A percentile compares a stretch with the other conserved stretches of the same genome.
Conservation (phyloP, 2,329 filamentous ascomycete genomes). For the Aspergillus fijiensis region DNA sequence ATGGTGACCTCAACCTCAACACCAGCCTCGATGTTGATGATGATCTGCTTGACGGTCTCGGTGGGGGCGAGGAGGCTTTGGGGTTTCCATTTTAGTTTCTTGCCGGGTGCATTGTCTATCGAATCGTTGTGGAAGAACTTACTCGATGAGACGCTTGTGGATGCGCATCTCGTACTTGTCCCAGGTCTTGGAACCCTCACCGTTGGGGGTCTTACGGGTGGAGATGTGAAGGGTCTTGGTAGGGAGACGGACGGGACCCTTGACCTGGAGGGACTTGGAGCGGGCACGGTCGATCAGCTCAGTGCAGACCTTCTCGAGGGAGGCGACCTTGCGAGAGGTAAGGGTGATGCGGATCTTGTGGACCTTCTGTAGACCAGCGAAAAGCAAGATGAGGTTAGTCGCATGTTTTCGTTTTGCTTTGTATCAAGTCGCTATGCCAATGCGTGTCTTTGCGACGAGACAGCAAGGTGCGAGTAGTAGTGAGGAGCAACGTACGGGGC, state of each 20-base stretch:
- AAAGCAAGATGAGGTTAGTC: constrained; percentile 18
- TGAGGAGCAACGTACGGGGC: constrained; percentile 61
- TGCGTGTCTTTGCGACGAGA: neutral
- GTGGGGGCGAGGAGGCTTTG: constrained; percentile 86
- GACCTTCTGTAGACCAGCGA: constrained; percentile 64
- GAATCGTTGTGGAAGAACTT: constrained; percentile 40
- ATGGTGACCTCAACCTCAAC: constrained; percentile 56
- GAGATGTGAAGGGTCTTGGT: constrained; percentile 97
- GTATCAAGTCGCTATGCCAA: neutral
- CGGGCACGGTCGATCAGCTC: constrained; percentile 99
- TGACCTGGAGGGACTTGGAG: constrained; percentile 96
- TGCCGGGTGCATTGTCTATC: neutral
- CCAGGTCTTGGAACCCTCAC: constrained; percentile 99
- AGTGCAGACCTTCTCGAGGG: constrained; percentile 96
- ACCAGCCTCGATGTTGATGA: constrained; percentile 55
- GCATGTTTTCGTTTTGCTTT: neutral
- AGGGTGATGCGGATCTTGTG: constrained; percentile 99
- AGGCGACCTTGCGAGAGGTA: constrained; percentile 88
- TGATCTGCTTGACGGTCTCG: constrained; percentile 64
- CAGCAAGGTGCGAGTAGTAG: neutral
- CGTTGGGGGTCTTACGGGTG: constrained; percentile 98
- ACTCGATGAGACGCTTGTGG: constrained; percentile 97
- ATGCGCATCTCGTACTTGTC: constrained; percentile 99
- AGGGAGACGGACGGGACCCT: constrained; percentile 95
- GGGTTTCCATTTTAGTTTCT: constrained; percentile 14